Evolutionary conservation across 2,329 filamentous ascomycete genomes (phyloP), one percentile per base, ranked within the genome.

Genomic region (Teratosphaeria nubilosa): DNA sequence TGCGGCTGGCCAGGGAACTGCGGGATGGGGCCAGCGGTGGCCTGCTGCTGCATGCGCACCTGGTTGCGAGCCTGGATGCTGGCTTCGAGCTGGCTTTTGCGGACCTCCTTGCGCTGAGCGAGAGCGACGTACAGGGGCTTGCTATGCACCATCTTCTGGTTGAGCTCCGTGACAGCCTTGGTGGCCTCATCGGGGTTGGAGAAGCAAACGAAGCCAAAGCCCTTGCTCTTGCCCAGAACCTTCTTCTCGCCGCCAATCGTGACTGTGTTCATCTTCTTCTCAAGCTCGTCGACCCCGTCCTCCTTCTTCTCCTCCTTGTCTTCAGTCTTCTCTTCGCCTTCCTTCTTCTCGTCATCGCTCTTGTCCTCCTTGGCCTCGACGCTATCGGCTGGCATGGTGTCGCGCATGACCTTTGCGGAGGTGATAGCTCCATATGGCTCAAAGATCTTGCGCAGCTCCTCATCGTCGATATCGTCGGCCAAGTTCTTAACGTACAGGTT

Each of bases 401-500:
- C 94, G 68, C 94, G 91, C 94, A 99, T 99, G 69, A 99, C 92
- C 86, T 97, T 97, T 70, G 94, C 92, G 41, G 94, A 97, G 61
- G 94, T 99, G 76, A 99, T 97, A 69, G 89, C 90, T 63, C 94
- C 94, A 70, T 88, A 97, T 66, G 90, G 83, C 71, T 86, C 80
- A 76, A 99, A 99, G 75, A 97, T 87, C 70, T 91, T 86, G 69
- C 94, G 91, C 63, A 99, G 85, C 83, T 96, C 96, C 71, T 99
- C 94, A 68, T 99, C 94, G 71, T 99, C 94, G 66, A 99, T 85
- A 61, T 97, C 94, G 67, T 99, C 94, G 65, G 91, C 88, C 61
- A 99, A 81, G 78, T 99, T 99, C 86, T 99, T 99, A 80, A 99
- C 94, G 81, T 99, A 99, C 54, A 99, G 84, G 81, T 99, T 99